Conservation (phyloP, 2,329 filamentous ascomycete species). For the Penicillium sp. region DNA sequence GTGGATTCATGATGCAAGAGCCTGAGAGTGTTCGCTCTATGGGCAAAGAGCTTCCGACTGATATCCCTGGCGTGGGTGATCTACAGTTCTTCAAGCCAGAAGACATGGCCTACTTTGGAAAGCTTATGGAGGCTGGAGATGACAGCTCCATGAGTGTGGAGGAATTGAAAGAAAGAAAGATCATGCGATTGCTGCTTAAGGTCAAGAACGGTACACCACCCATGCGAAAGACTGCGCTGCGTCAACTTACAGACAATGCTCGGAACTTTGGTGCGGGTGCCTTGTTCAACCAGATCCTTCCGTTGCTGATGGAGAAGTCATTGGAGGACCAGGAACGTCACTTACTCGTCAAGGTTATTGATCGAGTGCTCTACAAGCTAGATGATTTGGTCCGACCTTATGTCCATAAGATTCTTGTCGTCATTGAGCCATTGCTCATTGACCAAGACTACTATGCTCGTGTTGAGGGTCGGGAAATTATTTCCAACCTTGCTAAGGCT, state of each 20-base stretch:
- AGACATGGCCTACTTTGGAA: conserved; percentile 98
- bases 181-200: conserved; percentile 94
- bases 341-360: conserved; percentile 97
- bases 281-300: conserved; percentile 95
- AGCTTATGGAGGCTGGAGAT: conserved; percentile 90
- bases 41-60: conserved; percentile 88
- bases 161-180: conserved; percentile 95
- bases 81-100: conserved; percentile 98
- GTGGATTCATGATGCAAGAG: conserved; percentile 97
- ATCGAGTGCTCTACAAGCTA: conserved; percentile 96
- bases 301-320: conserved; percentile 96
- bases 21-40: conserved; percentile 78
- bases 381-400: conserved; percentile 95
- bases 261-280: conserved; percentile 91
- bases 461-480: conserved; percentile 97
- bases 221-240: conserved; percentile 96
- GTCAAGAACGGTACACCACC: conserved; percentile 99
- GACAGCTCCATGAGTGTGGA: conserved; percentile 91
- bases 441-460: conserved; percentile 99
- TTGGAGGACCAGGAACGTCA: conserved; percentile 97
- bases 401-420: conserved; percentile 96
- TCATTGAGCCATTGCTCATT: conserved; percentile 98
- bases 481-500: conserved; percentile 95
- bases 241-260: conserved; percentile 96
- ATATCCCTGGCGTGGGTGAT: conserved; percentile 94